Evolutionary conservation across 2,329 filamentous ascomycete species (phyloP).

Genomic region (Exophiala calicioides): DNA sequence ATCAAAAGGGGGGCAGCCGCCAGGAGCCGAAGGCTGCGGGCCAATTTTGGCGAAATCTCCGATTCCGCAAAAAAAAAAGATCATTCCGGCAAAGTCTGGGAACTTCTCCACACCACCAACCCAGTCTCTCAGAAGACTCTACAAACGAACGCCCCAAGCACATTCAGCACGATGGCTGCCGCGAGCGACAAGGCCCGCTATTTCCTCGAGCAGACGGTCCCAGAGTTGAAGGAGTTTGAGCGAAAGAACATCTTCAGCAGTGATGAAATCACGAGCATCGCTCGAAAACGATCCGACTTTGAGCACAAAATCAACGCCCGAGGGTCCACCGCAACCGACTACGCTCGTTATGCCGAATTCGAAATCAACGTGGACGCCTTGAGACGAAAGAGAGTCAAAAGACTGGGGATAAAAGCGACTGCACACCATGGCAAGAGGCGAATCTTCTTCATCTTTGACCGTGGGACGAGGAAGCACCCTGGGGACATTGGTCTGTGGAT

Average conservation of each 20-base stretch:
- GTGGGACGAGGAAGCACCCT: constrained; percentile 79
- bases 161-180: constrained; percentile 65
- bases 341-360: constrained; percentile 76
- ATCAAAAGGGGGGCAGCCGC: not conserved
- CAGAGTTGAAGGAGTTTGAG: constrained; percentile 89
- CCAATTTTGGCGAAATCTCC: not conserved
- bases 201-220: constrained; percentile 87
- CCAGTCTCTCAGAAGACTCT: no score
- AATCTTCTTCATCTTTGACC: constrained; percentile 85
- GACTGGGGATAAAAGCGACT: constrained; percentile 73
- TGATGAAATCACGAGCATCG: constrained; percentile 86
- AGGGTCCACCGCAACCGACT: constrained; percentile 74
- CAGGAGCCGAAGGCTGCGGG: not conserved
- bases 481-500: constrained; percentile 82
- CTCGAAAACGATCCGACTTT: constrained; percentile 86
- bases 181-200: constrained; percentile 93
- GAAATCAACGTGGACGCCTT: constrained; percentile 70
- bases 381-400: constrained; percentile 77
- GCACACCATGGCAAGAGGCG: constrained; percentile 75
- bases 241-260: constrained; percentile 86
- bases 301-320: constrained; percentile 88
- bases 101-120: no score
- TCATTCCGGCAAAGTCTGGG: no score
- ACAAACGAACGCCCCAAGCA: no score
- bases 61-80: constrained; percentile 3